Evolutionary conservation across 768 basidiomycete species (phyloP), one percentile per base, ranked within the genome.

Genomic region (Lactarius hatsudake): DNA sequence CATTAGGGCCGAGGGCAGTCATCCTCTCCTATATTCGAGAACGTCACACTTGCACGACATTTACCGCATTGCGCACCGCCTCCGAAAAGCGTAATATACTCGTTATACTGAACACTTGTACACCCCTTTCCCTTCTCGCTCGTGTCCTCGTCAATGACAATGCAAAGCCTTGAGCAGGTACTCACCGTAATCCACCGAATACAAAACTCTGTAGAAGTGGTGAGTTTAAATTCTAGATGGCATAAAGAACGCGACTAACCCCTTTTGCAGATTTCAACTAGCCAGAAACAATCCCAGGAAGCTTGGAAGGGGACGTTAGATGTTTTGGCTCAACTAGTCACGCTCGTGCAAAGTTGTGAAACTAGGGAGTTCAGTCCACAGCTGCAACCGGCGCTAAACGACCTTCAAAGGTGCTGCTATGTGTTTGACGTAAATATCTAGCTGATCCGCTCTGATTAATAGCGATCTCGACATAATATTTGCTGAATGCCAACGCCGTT

Each of bases 161-260:
- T 61, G 59, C 63, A 58, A 45, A 63, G 34, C 59, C 28, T 30
- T 51, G 67, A 68, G 26, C 62, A 68, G 59, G 59, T 64, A n/a
- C 53, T 61, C n/a, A 56, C 67, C 17, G n/a, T 30, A 40, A 60
- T 68, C 59, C 34, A 64, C 32, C 51, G 59, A 40, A 42, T 68
- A 1, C 67, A 64, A 56, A 60, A 58, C 18, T 12, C 43, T 1
- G 34, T 68, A 12, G 66, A 67, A 36, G n/a, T 61, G 59, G 67
- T 68, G 32, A 60, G 62, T 13, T 28, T 53, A 42, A 26, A 9
- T 17, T 23, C 34, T 43, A 23, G 20, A 54, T 28, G 9, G 15
- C 3, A 26, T 23, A 26, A 17, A 34, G 18, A 7, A n/a, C 34
- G 30, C 23, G 18, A 45, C 30, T n/a, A 30, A 62, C 38, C 30